These are phyloP conservation scores for Durio zibethinus DNA, from an alignment of 345 rosid species.

Conservation along the genomic window DNA sequence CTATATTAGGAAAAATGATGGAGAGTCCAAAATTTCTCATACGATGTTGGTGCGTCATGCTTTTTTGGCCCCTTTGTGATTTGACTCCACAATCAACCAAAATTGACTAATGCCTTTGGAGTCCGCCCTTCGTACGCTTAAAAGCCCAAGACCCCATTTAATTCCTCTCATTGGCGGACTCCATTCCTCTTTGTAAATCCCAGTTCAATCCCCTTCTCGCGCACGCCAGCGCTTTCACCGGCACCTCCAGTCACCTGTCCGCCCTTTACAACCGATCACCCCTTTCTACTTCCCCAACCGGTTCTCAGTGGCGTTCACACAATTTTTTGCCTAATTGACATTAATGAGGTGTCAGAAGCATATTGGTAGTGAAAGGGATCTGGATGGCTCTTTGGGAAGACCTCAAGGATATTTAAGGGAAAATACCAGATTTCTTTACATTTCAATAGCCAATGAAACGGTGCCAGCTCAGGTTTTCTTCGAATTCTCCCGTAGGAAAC, in stretches of 20 bases:
- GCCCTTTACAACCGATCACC: constrained; percentile 21
- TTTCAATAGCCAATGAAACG: neutral
- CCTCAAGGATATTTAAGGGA: constrained; percentile 18
- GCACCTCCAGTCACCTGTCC: constrained; percentile 28
- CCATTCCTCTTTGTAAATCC: constrained; percentile 33
- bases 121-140: constrained; percentile 44
- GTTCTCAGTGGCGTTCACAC: constrained; percentile 12
- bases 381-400: neutral
- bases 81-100: constrained; percentile 43
- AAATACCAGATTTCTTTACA: neutral
- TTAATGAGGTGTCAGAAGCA: neutral
- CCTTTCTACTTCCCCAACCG: constrained; percentile 38
- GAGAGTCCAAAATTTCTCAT: neutral
- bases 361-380: neutral
- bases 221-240: constrained; percentile 35
- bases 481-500: neutral
- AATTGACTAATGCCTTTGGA: constrained; percentile 34
- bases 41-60: constrained; percentile 22
- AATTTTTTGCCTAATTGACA: neutral
- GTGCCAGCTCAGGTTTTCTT: constrained; percentile 30
- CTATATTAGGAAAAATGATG: too few species aligned
- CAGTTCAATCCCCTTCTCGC: constrained; percentile 27
- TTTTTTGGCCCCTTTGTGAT: constrained; percentile 33
- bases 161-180: constrained; percentile 40
- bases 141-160: neutral